These are phyloP conservation scores for Bondarzewia mesenterica DNA, from an alignment of 1,284 basidiomycete genomes.

Conservation along the genomic window DNA sequence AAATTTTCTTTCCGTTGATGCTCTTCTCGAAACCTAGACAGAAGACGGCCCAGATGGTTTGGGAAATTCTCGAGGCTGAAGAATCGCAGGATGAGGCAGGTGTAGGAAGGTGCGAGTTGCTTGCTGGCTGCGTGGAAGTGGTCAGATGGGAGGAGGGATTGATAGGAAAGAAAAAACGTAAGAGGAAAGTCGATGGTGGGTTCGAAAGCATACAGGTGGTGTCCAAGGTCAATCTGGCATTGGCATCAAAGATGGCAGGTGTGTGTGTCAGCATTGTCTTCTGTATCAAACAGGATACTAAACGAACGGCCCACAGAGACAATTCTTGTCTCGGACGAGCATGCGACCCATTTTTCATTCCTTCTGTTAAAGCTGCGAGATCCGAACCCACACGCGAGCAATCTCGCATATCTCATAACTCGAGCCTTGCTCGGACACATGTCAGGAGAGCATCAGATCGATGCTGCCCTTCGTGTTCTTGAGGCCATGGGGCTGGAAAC, in stretches of 20 bases:
- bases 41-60: constrained; percentile 52
- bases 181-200: constrained; percentile 16
- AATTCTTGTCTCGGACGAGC: constrained; percentile 41
- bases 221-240: constrained; percentile 38
- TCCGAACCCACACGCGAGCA: constrained; percentile 40
- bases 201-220: constrained; percentile 30
- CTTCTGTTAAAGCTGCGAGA: constrained; percentile 43
- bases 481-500: constrained; percentile 36
- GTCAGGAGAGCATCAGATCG: constrained; percentile 49
- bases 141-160: constrained; percentile 26
- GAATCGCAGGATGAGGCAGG: constrained; percentile 13
- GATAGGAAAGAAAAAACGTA: constrained; percentile 26
- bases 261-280: constrained; percentile 17
- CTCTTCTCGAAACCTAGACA: constrained; percentile 65
- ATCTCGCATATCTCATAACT: constrained; percentile 52
- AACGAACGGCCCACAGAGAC: constrained; percentile 55
- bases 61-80: constrained; percentile 47
- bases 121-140: constrained; percentile 38
- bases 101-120: constrained; percentile 29
- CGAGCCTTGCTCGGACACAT: constrained; percentile 45
- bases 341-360: constrained; percentile 29
- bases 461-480: constrained; percentile 43
- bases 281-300: constrained; percentile 1
- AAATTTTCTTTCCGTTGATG: constrained; percentile 64
- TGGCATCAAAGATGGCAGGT: constrained; percentile 61